phyloP scores from a whole-genome alignment of 2,329 filamentous ascomycete genomes.

The Leptographium wingfieldii region DNA sequence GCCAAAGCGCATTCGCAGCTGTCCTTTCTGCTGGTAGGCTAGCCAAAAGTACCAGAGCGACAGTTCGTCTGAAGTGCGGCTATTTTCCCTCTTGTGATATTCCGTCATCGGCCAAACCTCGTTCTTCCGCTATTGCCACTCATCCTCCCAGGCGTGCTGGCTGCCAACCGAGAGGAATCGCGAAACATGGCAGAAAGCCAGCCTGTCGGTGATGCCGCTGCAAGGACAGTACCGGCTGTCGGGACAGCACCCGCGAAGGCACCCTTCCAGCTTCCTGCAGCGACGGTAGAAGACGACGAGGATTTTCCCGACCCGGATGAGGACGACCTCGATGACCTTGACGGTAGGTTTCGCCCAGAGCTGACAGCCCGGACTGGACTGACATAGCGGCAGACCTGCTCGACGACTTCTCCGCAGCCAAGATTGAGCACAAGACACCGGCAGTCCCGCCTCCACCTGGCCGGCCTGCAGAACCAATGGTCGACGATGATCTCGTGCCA shows the following conservation, averaged over 20 bases:
- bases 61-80: no score
- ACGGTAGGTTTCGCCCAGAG: conserved; percentile 43
- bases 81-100: no score
- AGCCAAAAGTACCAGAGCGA: no score
- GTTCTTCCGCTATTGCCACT: not conserved
- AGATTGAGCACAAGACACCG: conserved; percentile 36
- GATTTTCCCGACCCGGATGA: conserved; percentile 81
- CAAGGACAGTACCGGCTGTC: not conserved
- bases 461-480: conserved; percentile 7
- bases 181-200: not conserved
- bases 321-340: conserved; percentile 82
- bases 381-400: conserved; percentile 56
- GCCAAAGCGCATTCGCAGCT: no score
- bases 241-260: not conserved
- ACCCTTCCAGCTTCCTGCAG: not conserved
- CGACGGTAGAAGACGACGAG: conserved; percentile 25
- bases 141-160: no score
- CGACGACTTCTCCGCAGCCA: conserved; percentile 69
- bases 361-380: not conserved
- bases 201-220: not conserved
- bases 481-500: conserved; percentile 13
- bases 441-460: conserved; percentile 5
- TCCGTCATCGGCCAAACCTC: no score
- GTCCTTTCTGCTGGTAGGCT: no score
- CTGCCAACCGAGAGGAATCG: no score